Conservation (phyloP, 371 early-diverging fungal genomes). For the Mucor velutinosus region DNA sequence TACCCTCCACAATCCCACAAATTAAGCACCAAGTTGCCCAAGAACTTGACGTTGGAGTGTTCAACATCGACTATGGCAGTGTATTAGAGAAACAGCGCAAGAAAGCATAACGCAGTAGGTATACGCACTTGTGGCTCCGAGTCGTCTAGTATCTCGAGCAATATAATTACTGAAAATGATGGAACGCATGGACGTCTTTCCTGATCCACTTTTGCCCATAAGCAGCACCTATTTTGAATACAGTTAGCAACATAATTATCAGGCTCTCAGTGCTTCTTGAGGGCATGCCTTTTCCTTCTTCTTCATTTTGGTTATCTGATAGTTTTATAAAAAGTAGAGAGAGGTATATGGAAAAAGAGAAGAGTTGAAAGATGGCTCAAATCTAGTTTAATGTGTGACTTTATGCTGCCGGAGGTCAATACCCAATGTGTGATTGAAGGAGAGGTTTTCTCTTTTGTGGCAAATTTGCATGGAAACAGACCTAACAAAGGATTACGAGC, state of each 20-base stretch:
- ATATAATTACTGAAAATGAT: conserved; percentile 97
- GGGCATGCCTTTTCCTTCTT: not conserved
- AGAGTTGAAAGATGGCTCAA: not conserved
- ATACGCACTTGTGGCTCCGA: conserved; percentile 89
- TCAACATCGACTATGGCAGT: conserved; percentile 88
- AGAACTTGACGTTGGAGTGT: conserved; percentile 92
- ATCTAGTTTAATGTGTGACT: not conserved
- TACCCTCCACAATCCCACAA: conserved; percentile 96
- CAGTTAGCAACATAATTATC: not conserved
- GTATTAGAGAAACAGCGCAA: not conserved
- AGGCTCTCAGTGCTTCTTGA: not conserved
- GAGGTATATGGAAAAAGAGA: not conserved
- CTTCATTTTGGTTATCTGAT: not conserved
- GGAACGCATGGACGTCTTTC: conserved; percentile 98
- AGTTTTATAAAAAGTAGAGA: not conserved
- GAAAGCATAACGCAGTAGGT: not conserved
- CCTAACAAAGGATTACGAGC: no score
- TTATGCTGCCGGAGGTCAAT: not conserved
- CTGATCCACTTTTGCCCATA: conserved; percentile 97
- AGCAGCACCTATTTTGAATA: conserved; percentile 72
- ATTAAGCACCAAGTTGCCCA: conserved; percentile 92
- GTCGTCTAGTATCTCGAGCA: conserved; percentile 91
- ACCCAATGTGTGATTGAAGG: not conserved
- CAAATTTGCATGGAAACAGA: no score
- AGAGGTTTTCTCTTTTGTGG: no score